Percentiles rank a stretch among this genome's conserved stretches.
These are phyloP conservation scores for Quercus berberidifolia DNA, from an alignment of 306 rosid genomes.

Conservation along the genomic window DNA sequence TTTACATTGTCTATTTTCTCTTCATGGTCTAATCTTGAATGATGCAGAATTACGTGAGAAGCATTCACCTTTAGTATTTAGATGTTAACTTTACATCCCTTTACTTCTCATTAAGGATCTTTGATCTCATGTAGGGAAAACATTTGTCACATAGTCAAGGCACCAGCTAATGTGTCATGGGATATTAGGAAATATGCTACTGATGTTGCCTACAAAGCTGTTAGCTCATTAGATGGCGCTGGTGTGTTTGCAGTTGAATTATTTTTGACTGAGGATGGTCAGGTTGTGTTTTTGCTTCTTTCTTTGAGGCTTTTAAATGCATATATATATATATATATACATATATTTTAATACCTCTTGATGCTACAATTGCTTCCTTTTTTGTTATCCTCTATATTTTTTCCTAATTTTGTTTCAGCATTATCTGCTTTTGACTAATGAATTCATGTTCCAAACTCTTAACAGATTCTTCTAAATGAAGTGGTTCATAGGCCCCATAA, in stretches of 20 bases:
- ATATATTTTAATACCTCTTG: background rate
- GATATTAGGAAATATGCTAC: conserved; percentile 57
- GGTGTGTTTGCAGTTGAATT: conserved; percentile 94
- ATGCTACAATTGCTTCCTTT: conserved; percentile 8
- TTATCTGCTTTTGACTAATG: conserved; percentile 10
- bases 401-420: background rate
- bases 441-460: background rate
- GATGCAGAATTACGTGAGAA: background rate
- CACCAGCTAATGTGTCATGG: conserved; percentile 83
- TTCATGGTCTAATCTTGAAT: background rate
- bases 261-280: conserved; percentile 70
- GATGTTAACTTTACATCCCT: conserved; percentile 15
- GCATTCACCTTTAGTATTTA: background rate
- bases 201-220: conserved; percentile 78
- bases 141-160: conserved; percentile 85
- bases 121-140: conserved; percentile 55
- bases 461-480: conserved; percentile 88
- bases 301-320: conserved; percentile 2
- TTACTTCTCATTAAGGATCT: conserved; percentile 20
- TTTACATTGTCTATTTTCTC: background rate
- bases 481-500: conserved; percentile 94
- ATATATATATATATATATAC: no score
- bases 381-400: background rate
- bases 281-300: conserved; percentile 44
- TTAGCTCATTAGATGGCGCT: conserved; percentile 83